Evolutionary conservation across 1,284 basidiomycete species (phyloP).

Genomic region (Ustilago bromivora): DNA sequence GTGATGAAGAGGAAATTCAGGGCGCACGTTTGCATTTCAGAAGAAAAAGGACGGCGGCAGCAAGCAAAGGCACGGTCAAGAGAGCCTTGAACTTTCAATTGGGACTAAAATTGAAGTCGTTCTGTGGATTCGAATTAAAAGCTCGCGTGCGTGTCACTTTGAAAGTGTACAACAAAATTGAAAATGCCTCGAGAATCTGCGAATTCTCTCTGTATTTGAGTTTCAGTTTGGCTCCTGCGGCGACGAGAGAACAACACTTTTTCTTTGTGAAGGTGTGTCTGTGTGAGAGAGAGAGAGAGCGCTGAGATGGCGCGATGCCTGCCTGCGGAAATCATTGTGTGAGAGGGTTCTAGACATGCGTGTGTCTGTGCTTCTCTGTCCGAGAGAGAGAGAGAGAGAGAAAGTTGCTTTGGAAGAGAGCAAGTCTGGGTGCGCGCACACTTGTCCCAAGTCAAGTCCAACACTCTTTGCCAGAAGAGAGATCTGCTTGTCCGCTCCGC

Average conservation of each 20-base stretch:
- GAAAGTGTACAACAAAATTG: background rate
- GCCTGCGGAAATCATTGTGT: background rate
- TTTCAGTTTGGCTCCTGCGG: background rate
- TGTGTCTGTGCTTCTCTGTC: conserved; percentile 6
- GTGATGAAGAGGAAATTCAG: conserved; percentile 9
- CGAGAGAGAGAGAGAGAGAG: background rate
- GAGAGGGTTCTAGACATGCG: background rate
- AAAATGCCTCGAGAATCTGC: background rate
- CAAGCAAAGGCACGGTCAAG: background rate
- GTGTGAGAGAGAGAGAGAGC: background rate
- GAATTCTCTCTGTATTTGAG: background rate
- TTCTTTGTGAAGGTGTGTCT: background rate
- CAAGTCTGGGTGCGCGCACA: background rate
- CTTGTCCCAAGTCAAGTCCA: background rate
- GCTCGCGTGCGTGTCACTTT: conserved; percentile 11
- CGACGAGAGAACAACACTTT: conserved; percentile 20
- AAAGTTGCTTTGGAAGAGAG: background rate
- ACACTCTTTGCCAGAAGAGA: conserved; percentile 6
- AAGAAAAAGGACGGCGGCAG: background rate
- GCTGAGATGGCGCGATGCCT: background rate
- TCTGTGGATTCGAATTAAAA: background rate
- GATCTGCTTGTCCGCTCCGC: background rate
- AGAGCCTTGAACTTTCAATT: background rate
- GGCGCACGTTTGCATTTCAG: conserved; percentile 1
- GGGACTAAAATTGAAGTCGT: background rate